Evolutionary conservation across 306 rosid species (phyloP).

Genomic region (Medicago arabica): DNA sequence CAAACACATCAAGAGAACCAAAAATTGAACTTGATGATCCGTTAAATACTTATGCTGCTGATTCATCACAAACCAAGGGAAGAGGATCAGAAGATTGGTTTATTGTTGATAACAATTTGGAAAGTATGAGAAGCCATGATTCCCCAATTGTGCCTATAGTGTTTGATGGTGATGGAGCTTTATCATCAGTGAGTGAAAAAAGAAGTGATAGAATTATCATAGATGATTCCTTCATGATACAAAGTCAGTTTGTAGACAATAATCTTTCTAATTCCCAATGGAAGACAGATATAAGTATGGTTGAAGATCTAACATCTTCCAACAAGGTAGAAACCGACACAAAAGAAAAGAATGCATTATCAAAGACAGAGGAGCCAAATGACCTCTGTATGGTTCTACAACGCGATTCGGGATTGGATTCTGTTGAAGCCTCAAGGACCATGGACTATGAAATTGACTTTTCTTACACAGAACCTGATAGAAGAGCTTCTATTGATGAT

Average conservation of each 20-base stretch:
- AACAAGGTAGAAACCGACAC: conserved; percentile 41
- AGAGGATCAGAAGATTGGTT: conserved; percentile 61
- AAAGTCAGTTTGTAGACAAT: conserved; percentile 48
- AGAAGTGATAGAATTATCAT: conserved; percentile 36
- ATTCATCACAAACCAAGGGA: conserved; percentile 48
- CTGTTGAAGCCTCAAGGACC: conserved; percentile 45
- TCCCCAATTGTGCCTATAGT: conserved; percentile 25
- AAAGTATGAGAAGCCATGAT: conserved; percentile 41
- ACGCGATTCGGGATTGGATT: conserved; percentile 54
- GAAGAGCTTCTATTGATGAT: conserved; percentile 49
- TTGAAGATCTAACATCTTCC: conserved; percentile 52
- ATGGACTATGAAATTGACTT: conserved; percentile 62
- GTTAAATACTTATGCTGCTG: conserved; percentile 50
- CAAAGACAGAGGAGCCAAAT: conserved; percentile 51
- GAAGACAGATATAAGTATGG: conserved; percentile 57
- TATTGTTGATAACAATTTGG: conserved; percentile 52
- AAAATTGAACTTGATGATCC: conserved; percentile 43
- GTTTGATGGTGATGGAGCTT: conserved; percentile 13
- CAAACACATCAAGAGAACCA: conserved; percentile 46
- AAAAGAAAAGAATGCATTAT: conserved; percentile 43
- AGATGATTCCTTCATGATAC: conserved; percentile 77
- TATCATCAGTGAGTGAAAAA: conserved; percentile 26
- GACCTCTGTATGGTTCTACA: conserved; percentile 61
- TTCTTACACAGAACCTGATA: conserved; percentile 50
- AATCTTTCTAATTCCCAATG: conserved; percentile 50